Evolutionary conservation across 371 early-diverging fungal species (phyloP).

Genomic region (Zancudomyces culisetae): DNA sequence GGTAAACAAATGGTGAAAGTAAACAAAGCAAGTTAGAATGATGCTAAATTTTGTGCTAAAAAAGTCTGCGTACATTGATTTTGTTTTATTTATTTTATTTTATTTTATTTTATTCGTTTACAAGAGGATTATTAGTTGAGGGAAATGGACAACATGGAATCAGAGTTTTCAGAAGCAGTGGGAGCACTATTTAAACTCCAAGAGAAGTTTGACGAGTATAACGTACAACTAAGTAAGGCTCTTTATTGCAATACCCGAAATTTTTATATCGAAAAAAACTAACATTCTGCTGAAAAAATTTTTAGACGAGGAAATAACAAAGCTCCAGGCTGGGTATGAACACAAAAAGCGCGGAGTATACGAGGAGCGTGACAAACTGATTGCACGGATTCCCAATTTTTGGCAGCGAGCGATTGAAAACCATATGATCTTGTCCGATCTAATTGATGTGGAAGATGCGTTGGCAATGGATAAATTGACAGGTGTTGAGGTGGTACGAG

Average conservation of each 20-base stretch:
- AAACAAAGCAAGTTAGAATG: too few relatives aligned
- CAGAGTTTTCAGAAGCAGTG: too few relatives aligned
- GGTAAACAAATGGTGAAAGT: too few relatives aligned
- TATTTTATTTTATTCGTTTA: too few relatives aligned
- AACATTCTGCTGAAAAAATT: neutral
- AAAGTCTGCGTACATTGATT: too few relatives aligned
- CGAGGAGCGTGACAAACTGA: conserved; percentile 18
- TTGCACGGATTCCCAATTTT: conserved; percentile 18
- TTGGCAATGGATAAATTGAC: conserved; percentile 11
- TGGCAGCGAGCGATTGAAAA: conserved; percentile 24
- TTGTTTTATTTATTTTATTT: too few relatives aligned
- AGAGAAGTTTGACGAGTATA: neutral
- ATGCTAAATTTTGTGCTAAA: too few relatives aligned
- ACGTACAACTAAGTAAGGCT: neutral
- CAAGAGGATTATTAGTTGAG: too few relatives aligned
- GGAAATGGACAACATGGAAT: too few relatives aligned
- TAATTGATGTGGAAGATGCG: conserved; percentile 20
- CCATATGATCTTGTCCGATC: conserved; percentile 19
- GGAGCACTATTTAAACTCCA: neutral
- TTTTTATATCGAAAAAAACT: neutral
- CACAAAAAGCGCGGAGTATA: conserved; percentile 18
- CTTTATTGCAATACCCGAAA: too few relatives aligned
- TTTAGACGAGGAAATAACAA: neutral
- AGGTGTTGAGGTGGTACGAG: conserved; percentile 16
- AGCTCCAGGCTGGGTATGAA: conserved; percentile 22